Base-by-base conservation (phyloP, 768 basidiomycete genomes). In the Kwoniella sp. region DNA sequence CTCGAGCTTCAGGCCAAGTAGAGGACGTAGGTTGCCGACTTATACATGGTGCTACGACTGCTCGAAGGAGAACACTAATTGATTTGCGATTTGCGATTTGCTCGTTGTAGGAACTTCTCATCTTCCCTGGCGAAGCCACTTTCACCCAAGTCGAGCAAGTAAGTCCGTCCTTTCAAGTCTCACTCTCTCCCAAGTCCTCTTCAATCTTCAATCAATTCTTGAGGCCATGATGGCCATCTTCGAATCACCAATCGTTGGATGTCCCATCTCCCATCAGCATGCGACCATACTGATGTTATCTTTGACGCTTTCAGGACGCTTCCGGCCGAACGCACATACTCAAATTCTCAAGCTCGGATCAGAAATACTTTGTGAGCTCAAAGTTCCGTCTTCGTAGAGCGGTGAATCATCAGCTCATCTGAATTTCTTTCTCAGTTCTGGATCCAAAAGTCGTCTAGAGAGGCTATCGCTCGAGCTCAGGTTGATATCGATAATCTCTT, bases 321-420 rank as follows among this genome's bases (percentile, higher is more conserved):
- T 82, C 83, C 30, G 90, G 89, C 6, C 83, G 91, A 65, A 87
- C 88, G 4, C 91, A 90, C 70, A 90, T 94, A 66, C 88, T 95
- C 78, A 91, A 90, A 80, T 95, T 96, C 82, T 88, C 89, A 0
- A 92, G 90, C 22, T 94, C 92, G 15, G 85, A 91, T 77, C 90
- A 91, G 75, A 86, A 87, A 66, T 90, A 93, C 79, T 95, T 96
- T 79, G 92, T 94, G 74, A 80, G 87, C 47, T n/a, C 15, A 21
- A n/a, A 5, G n/a, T 25, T 44, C 22, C 3, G 26, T 50, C 33
- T 7, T 52, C 29, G n/a, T n/a, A n/a, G 1, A 2, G 22, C 27
- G 36, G 10, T 30, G 29, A 1, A 7, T 12, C 15, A 44, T 6
- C 19, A 25, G 17, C 29, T 51, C 2, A 21, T 47, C n/a, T 40